These are phyloP conservation scores for Amaranthus tricolor DNA, from an alignment of 179 eudicot species.

Conservation along the genomic window DNA sequence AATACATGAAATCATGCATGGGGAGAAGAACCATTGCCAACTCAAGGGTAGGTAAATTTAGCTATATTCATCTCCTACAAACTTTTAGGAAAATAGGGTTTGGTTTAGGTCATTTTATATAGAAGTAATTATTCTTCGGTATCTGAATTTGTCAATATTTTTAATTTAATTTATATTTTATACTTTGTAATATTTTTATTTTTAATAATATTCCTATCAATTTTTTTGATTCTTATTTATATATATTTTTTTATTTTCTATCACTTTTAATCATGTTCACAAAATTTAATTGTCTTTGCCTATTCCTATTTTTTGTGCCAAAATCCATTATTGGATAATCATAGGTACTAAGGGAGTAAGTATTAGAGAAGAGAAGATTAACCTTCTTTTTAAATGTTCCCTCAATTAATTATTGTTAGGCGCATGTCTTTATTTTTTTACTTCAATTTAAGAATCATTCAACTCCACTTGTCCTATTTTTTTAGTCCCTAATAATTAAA, in stretches of 20 bases:
- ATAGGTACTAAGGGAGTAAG: too few relatives aligned
- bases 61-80: constrained; percentile 12
- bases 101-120: constrained; percentile 30
- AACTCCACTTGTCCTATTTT: constrained; percentile 20
- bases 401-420: constrained; percentile 20
- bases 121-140: not conserved
- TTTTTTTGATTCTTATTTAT: too few relatives aligned
- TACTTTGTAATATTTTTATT: too few relatives aligned
- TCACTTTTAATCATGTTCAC: too few relatives aligned
- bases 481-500: not conserved
- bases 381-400: not conserved
- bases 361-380: not conserved
- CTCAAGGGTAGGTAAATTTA: constrained; percentile 8
- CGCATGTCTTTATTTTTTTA: constrained; percentile 19
- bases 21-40: constrained; percentile 1
- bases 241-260: too few relatives aligned
- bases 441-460: not conserved
- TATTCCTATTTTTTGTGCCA: too few relatives aligned
- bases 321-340: too few relatives aligned
- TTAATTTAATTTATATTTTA: too few relatives aligned
- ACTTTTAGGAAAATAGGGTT: constrained; percentile 6
- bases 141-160: too few relatives aligned
- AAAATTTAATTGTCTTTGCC: too few relatives aligned
- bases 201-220: too few relatives aligned
- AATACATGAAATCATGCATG: not conserved